Evolutionary conservation across 1,139 yeast species (phyloP), one percentile per base, ranked within the genome.

Genomic region (Debaryomycetaceae sp.): DNA sequence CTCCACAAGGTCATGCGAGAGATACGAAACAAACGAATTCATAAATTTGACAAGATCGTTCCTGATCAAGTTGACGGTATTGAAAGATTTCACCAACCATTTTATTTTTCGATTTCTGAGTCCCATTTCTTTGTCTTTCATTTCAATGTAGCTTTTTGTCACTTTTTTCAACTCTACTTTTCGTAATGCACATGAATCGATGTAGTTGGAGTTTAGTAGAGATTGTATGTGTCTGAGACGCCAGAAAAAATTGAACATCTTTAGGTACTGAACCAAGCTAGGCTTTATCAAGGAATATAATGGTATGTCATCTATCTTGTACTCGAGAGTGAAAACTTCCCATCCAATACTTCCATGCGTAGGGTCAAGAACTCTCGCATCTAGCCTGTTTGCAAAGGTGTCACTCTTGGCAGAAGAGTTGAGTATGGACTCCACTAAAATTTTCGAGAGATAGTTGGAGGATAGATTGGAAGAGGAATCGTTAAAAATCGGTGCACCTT

Each of bases 321-420:
- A 92, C 55, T 89, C 97, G 36, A 92, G 66, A 0, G 97, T 88
- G 59, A 92, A 91, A 4, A 87, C 89, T 55, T 91, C 96, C 98
- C 98, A 92, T 0, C 89, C 91, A 37, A 67, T 75, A 18, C 73
- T 80, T 0, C 94, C 94, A 50, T 83, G 57, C 18, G 58, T 54
- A 31, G 83, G 65, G 44, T 81, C 91, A 37, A 89, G 70, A 36
- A 91, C 73, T 35, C 96, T 70, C 0, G 96, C 96, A 65, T 92
- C 98, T 14, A 92, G 58, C 38, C 88, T 66, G 29, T 55, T 47
- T 18, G 58, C 51, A 33, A 51, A 56, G 9, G 49, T 47, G 37
- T 73, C 67, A 48, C 69, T 65, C 42, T 73, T 71, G 1, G 87
- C 67, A 14, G 88, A 79, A 0, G 95, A 82, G 17, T 71, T 68